Evolutionary conservation across 1,139 yeast genomes (phyloP).

Genomic region (Candida freyschussii): DNA sequence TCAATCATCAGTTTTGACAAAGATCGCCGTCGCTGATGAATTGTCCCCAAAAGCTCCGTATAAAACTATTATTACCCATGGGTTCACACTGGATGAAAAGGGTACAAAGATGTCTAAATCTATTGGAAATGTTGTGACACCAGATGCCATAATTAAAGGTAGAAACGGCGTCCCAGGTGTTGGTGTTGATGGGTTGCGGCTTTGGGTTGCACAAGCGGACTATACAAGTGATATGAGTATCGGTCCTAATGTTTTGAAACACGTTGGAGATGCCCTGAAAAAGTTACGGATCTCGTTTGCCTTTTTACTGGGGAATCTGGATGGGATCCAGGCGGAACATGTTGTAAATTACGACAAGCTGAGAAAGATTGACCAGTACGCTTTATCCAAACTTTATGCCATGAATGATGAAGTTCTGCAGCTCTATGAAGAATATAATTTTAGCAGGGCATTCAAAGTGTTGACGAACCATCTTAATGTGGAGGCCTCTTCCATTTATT

Average conservation of each 20-base stretch:
- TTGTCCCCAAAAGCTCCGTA: slow-evolving; percentile 54
- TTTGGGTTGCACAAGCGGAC: slow-evolving; percentile 89
- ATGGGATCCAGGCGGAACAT: slow-evolving; percentile 30
- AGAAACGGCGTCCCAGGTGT: slow-evolving; percentile 52
- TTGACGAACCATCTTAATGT: slow-evolving; percentile 70
- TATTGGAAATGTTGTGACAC: slow-evolving; percentile 75
- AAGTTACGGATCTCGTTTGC: slow-evolving; percentile 79
- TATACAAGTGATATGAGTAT: slow-evolving; percentile 76
- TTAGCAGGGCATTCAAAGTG: slow-evolving; percentile 57
- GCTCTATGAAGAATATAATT: slow-evolving; percentile 55
- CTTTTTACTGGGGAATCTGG: slow-evolving; percentile 74
- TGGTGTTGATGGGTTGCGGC: slow-evolving; percentile 87
- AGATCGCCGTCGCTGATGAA: slow-evolving; percentile 43
- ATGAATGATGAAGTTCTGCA: slow-evolving; percentile 40
- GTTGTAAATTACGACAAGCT: slow-evolving; percentile 36
- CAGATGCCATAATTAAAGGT: slow-evolving; percentile 64
- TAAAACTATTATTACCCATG: slow-evolving; percentile 79
- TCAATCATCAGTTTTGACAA: slow-evolving; percentile 85
- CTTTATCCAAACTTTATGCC: slow-evolving; percentile 50
- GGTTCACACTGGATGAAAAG: slow-evolving; percentile 81
- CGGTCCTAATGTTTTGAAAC: slow-evolving; percentile 65
- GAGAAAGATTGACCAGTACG: slow-evolving; percentile 57
- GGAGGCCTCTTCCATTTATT: slow-evolving; percentile 76
- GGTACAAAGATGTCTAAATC: slow-evolving; percentile 94
- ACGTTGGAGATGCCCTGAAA: slow-evolving; percentile 76